These are phyloP conservation scores for Ogataea trehalophila DNA, from an alignment of 805 yeast species.

Conservation along the genomic window DNA sequence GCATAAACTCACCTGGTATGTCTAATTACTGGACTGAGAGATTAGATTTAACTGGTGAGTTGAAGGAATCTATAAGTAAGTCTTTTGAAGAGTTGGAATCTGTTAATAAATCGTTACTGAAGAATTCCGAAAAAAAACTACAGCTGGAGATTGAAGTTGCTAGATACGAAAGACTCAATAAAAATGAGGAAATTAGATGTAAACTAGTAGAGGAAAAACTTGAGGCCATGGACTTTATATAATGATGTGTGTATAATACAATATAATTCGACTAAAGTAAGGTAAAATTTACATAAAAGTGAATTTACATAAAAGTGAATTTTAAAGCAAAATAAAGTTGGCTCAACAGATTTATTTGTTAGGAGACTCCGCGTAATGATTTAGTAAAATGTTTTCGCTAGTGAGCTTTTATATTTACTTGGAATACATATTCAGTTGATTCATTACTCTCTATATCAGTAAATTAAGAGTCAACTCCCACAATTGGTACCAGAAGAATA, in stretches of 20 bases:
- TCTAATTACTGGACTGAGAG: constrained; percentile 27
- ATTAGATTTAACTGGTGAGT: constrained; percentile 19
- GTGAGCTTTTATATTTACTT: too few species aligned
- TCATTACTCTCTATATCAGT: too few species aligned
- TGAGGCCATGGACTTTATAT: constrained; percentile 43
- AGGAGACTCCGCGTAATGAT: too few species aligned
- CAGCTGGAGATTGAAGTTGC: constrained; percentile 26
- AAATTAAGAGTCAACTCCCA: too few species aligned
- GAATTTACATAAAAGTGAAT: background rate
- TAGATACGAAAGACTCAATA: constrained; percentile 20
- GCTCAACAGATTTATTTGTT: too few species aligned
- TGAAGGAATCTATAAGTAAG: constrained; percentile 10
- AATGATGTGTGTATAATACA: constrained; percentile 1
- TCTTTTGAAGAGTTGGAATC: constrained; percentile 21
- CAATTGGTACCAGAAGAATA: background rate
- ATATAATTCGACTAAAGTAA: too few species aligned
- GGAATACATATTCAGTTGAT: too few species aligned
- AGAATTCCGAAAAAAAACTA: constrained; percentile 14
- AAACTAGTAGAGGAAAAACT: constrained; percentile 38
- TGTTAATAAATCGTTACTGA: constrained; percentile 16
- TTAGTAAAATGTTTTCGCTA: too few species aligned
- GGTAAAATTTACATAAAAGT: background rate
- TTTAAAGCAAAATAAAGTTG: background rate
- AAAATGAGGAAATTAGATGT: constrained; percentile 23
- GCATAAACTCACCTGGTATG: constrained; percentile 3